Base-by-base conservation (phyloP, 768 basidiomycete species). In the Pleurotus platypus region DNA sequence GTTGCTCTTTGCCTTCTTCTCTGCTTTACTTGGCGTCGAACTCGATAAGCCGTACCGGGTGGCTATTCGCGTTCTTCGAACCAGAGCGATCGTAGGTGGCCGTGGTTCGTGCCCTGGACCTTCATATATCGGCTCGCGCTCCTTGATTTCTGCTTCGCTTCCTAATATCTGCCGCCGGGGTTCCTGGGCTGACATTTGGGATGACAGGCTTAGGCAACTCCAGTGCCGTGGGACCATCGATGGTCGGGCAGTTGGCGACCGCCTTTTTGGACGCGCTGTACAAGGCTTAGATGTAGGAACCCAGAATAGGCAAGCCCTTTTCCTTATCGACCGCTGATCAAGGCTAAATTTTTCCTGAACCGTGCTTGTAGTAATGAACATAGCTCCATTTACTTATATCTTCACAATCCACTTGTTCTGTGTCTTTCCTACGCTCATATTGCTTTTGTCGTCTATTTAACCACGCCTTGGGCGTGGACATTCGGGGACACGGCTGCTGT, bases 221-320 rank as follows among this genome's bases (percentile, higher is more conserved):
- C 6, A 92, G 86, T 63, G 84, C 85, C 2, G 84, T 91, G 15
- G 94, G 93, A 1, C 89, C 90, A 8, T 80, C 83, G 20, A 84
- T 96, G 74, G 87, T 94, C 18, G 82, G 83, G 5, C 79, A 89
- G 62, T 68, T 94, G 37, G 90, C 91, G 16, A 82, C 84, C n/a
- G 79, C 84, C 16, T 94, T 90, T 72, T 71, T 95, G 67, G 91
- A 94, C 69, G 77, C 89, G 51, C 60, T 94, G 63, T 94, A 93
- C 75, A 87, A 89, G 70, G 89, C 88, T 16, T 91, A 70, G 71
- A 35, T n/a, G 26, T 26, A 26, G 39, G 13, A 5, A 45, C 39
- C 42, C 12, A 18, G 42, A 43, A 56, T 16, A 22, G 46, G 20
- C 35, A 24, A 30, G 22, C 35, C 16, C 30, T 35, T 46, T 40